Evolutionary conservation across 176 grass and related monocot species (phyloP).

Genomic region (Paspalum notatum): DNA sequence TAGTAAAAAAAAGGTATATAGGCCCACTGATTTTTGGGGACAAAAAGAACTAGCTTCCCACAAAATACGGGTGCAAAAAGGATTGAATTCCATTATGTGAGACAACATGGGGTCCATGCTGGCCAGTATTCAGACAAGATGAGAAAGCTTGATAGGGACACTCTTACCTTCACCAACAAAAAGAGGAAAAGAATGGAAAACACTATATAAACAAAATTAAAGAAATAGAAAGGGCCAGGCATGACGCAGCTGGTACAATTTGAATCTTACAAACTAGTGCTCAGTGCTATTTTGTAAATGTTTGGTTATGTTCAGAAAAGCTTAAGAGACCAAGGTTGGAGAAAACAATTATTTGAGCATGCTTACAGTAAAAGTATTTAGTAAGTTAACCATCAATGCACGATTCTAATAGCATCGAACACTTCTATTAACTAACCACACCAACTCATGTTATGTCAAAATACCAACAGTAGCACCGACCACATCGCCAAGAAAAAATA

Average conservation of each 20-base stretch:
- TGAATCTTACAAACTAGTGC: conserved; percentile 8
- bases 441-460: background rate
- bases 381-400: background rate
- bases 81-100: background rate
- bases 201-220: background rate
- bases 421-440: conserved; percentile 6
- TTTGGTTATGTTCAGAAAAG: background rate
- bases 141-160: conserved; percentile 31
- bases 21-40: background rate
- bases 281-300: background rate
- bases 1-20: background rate
- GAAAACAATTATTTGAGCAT: background rate
- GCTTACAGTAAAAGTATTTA: background rate
- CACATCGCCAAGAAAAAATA: background rate
- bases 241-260: background rate
- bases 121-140: background rate
- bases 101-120: conserved; percentile 1
- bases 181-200: background rate
- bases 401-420: background rate
- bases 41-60: background rate
- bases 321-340: background rate
- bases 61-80: conserved; percentile 26
- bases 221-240: background rate
- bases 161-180: background rate
- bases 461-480: background rate